These are phyloP conservation scores for Aspergillus pseudoterreus DNA, from an alignment of 2,329 filamentous ascomycete species.

Conservation along the genomic window DNA sequence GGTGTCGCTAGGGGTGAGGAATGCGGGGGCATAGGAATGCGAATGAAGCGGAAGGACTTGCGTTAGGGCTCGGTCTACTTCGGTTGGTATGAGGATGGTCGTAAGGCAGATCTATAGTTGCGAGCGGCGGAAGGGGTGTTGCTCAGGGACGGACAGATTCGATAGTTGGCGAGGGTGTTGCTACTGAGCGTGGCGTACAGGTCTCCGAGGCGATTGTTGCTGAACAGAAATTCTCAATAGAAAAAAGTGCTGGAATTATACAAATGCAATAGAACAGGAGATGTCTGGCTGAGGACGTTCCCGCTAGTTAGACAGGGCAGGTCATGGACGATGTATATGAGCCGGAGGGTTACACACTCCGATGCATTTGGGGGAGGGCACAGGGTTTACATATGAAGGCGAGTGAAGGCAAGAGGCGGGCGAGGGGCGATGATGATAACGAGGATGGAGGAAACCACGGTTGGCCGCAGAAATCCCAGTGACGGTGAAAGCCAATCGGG, in stretches of 20 bases:
- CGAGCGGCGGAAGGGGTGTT: not conserved
- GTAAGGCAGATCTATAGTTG: conserved; percentile 2
- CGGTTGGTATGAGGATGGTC: not conserved
- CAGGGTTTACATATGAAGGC: too few relatives aligned
- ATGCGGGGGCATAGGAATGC: not conserved
- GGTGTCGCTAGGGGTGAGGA: conserved; percentile 14
- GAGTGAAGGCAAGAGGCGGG: too few relatives aligned
- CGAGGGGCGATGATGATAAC: too few relatives aligned
- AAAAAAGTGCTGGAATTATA: not conserved
- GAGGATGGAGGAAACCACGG: too few relatives aligned
- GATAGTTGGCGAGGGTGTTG: not conserved
- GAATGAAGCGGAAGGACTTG: too few relatives aligned
- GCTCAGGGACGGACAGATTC: not conserved
- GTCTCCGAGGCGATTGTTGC: not conserved
- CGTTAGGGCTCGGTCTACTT: conserved; percentile 7
- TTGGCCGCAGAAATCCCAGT: too few relatives aligned
- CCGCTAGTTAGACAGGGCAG: too few relatives aligned
- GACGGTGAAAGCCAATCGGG: too few relatives aligned
- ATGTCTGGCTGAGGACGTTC: too few relatives aligned
- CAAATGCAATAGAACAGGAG: too few relatives aligned
- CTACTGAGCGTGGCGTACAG: not conserved
- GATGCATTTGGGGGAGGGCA: too few relatives aligned
- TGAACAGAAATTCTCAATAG: not conserved
- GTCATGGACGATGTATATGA: too few relatives aligned
- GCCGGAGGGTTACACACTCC: not conserved